Base-by-base conservation (phyloP, 805 yeast genomes). In the Spathaspora hagerdaliae region DNA sequence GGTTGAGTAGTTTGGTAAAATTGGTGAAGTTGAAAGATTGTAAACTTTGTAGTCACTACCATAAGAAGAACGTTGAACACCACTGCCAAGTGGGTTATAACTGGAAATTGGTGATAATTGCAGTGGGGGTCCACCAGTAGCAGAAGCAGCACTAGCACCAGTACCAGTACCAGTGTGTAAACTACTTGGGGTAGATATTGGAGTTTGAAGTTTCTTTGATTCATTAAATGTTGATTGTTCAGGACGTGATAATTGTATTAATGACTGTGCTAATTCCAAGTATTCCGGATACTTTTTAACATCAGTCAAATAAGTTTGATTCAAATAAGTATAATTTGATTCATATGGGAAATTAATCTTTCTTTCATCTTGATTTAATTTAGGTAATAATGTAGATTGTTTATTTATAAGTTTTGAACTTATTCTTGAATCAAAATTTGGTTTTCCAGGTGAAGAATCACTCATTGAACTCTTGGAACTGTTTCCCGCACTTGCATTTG, bases 341-440 rank as follows among this genome's bases (percentile, higher is more conserved):
- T 77, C 77, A 58, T 73, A 78, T 4, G 83, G 83, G 54, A 75
- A 78, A 55, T 77, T 73, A 46, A 71, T 66, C 50, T 69, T 70
- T 43, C 66, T 58, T 48, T 65, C 71, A 26, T 48, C 41, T 38
- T 53, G 51, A 41, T 41, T 55, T 42, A 55, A 46, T 24, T 42
- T 45, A 14, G 54, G 60, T 33, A 53, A 42, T 27, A 49, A 40
- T 14, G 44, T 37, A 26, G 38, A n/a, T 10, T 42, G 35, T 26
- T 38, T 35, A 27, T 36, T 43, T 13, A 39, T 31, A 33, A 59
- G 55, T 42, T 65, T 65, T 40, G 61, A 51, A 42, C 65, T 56
- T 24, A 71, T 64, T 27, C 68, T 63, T 5, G 75, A 64, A 51
- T 68, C 69, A 47, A 71, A 69, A 19, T 56, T 53, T 15, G 76